Evolutionary conservation across 1,139 yeast genomes (phyloP).

Genomic region (Saccharomycopsis hybrid): DNA sequence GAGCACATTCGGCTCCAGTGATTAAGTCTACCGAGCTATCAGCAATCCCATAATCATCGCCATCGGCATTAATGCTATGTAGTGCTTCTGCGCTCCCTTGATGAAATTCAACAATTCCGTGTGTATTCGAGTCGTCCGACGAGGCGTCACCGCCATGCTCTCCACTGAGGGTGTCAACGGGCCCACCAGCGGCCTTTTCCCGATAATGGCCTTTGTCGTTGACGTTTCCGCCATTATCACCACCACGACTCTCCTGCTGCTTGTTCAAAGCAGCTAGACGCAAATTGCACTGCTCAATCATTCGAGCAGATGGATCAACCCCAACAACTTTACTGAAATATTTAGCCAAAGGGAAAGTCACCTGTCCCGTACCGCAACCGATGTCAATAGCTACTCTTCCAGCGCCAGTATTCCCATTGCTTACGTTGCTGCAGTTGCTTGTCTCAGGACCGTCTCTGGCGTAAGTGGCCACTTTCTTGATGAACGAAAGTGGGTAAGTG

Average conservation of each 20-base stretch:
- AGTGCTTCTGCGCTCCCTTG: conserved; percentile 22
- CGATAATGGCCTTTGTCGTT: too few species aligned
- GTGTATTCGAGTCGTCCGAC: too few species aligned
- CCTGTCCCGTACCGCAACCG: conserved; percentile 86
- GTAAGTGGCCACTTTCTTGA: too few species aligned
- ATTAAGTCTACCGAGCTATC: conserved; percentile 46
- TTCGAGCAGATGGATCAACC: conserved; percentile 57
- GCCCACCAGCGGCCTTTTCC: too few species aligned
- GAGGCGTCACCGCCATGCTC: too few species aligned
- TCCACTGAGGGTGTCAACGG: too few species aligned
- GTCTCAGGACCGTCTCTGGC: too few species aligned
- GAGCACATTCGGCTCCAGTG: conserved; percentile 74
- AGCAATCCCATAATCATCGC: conserved; percentile 29
- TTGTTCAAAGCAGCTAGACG: too few species aligned
- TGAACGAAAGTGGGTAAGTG: conserved; percentile 9
- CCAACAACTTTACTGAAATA: conserved; percentile 49
- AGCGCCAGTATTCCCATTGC: conserved; percentile 22
- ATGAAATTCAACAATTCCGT: too few species aligned
- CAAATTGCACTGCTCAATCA: conserved; percentile 52
- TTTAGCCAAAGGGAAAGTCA: conserved; percentile 47
- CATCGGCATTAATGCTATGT: conserved; percentile 25
- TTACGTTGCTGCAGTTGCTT: too few species aligned
- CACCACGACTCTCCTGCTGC: too few species aligned
- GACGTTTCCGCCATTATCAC: conserved; percentile 22
- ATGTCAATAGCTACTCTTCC: conserved; percentile 47